Percentiles rank a stretch among this genome's conserved stretches.
phyloP scores from a whole-genome alignment of 1,284 basidiomycete species.

The Apiotrichum gracile region DNA sequence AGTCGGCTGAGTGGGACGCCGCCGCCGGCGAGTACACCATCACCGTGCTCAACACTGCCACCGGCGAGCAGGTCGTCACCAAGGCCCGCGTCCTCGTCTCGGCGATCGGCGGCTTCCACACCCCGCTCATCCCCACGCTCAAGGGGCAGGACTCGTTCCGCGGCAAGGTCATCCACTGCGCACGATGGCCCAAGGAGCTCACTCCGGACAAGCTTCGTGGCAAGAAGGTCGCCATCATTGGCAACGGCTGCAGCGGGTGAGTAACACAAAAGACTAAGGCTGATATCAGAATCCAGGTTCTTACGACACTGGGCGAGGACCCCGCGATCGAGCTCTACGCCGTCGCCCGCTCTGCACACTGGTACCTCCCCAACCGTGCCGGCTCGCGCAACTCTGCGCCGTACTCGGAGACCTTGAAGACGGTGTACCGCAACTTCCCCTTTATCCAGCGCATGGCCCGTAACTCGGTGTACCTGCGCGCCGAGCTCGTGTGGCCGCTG shows the following conservation, averaged over 20 bases:
- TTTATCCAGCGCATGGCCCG: not conserved
- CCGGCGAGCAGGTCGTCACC: not conserved
- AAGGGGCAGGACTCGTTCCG: slow-evolving; percentile 19
- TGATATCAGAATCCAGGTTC: slow-evolving; percentile 23
- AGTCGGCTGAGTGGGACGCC: not conserved
- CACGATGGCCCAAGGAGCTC: slow-evolving; percentile 25
- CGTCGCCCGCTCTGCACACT: slow-evolving; percentile 20
- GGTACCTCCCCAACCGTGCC: slow-evolving; percentile 13
- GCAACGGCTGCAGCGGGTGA: slow-evolving; percentile 17
- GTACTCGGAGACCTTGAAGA: not conserved
- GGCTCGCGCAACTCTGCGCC: slow-evolving; percentile 1
- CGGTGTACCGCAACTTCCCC: not conserved
- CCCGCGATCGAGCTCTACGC: slow-evolving; percentile 19
- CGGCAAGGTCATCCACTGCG: slow-evolving; percentile 21
- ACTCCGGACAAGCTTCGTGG: slow-evolving; percentile 11
- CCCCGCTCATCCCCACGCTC: slow-evolving; percentile 16
- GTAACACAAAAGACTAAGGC: not conserved
- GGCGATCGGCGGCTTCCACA: slow-evolving; percentile 25
- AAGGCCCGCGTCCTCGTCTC: slow-evolving; percentile 19
- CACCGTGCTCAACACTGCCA: not conserved
- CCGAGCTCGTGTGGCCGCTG: not conserved
- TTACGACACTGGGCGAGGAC: slow-evolving; percentile 20
- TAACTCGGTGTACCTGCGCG: not conserved
- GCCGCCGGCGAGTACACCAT: not conserved
- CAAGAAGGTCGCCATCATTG: slow-evolving; percentile 17